Evolutionary conservation across 805 yeast species (phyloP).

Genomic region (Candida tibetensis): DNA sequence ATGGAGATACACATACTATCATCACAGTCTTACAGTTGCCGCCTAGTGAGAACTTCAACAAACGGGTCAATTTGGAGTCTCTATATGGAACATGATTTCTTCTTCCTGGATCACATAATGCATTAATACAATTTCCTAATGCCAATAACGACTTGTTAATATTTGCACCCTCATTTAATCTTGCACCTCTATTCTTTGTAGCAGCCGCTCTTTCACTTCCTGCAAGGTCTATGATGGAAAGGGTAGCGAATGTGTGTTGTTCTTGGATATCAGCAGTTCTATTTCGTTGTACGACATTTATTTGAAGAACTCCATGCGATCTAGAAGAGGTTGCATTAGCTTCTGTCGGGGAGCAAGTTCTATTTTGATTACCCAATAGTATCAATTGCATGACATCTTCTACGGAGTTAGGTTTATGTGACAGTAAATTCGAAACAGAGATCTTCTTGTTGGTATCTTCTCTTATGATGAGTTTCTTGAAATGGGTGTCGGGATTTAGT

Average conservation of each 20-base stretch:
- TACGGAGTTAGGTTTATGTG: constrained; percentile 58
- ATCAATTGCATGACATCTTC: constrained; percentile 80
- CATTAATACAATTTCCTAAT: constrained; percentile 90
- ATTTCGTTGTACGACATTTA: constrained; percentile 61
- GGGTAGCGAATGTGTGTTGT: constrained; percentile 71
- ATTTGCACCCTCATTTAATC: constrained; percentile 89
- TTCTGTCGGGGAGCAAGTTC: constrained; percentile 85
- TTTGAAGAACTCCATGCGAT: constrained; percentile 90
- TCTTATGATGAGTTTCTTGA: constrained; percentile 54
- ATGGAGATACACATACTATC: constrained; percentile 93
- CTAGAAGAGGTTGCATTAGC: constrained; percentile 90
- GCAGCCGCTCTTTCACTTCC: constrained; percentile 95
- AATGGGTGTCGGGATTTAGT: constrained; percentile 52
- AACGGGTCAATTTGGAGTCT: constrained; percentile 84
- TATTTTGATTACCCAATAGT: constrained; percentile 63
- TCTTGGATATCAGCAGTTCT: constrained; percentile 63
- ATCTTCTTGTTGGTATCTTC: constrained; percentile 70
- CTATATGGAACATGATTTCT: constrained; percentile 83
- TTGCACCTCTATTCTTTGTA: constrained; percentile 76
- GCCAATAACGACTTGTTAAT: constrained; percentile 87
- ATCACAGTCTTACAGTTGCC: constrained; percentile 94
- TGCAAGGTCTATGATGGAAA: constrained; percentile 87
- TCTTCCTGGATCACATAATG: constrained; percentile 70
- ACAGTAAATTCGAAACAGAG: constrained; percentile 66
- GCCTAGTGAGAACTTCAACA: constrained; percentile 84